Percentiles rank a stretch among this genome's conserved stretches.
Conservation (phyloP, 1,284 basidiomycete species). For the Trichosporon ovoides region DNA sequence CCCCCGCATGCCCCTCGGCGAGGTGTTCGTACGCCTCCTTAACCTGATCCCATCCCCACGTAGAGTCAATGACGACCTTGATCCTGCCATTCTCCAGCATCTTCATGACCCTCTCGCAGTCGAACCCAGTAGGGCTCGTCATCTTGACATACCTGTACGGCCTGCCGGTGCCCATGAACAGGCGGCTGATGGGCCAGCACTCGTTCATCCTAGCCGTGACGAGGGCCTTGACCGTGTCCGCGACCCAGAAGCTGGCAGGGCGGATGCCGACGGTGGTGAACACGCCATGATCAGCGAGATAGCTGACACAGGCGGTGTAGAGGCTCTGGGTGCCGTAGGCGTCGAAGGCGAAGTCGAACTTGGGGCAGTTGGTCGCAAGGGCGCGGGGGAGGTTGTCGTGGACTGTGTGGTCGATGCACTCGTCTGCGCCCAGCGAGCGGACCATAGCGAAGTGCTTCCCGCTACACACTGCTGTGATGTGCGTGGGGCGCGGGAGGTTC, state of each 20-base stretch:
- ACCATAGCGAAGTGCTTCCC: constrained; percentile 54
- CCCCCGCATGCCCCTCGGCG: constrained; percentile 56
- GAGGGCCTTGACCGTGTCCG: constrained; percentile 12
- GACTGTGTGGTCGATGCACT: constrained; percentile 56
- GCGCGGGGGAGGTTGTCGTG: constrained; percentile 42
- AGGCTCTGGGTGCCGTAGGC: constrained; percentile 27
- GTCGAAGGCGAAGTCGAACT: constrained; percentile 17
- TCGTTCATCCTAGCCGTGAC: constrained; percentile 9
- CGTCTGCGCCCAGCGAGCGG: constrained; percentile 51
- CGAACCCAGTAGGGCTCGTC: constrained; percentile 3
- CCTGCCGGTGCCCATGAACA: constrained; percentile 12
- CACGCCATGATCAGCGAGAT: constrained; percentile 3
- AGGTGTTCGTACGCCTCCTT: constrained; percentile 59
- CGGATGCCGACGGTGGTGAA: constrained; percentile 25
- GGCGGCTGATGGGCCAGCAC: constrained; percentile 8
- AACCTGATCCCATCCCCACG: constrained; percentile 56
- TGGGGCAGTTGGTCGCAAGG: neutral
- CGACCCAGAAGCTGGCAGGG: constrained; percentile 5
- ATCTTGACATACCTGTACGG: constrained; percentile 3
- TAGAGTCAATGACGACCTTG: constrained; percentile 22
- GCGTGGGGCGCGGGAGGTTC: constrained; percentile 52
- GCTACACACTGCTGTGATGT: constrained; percentile 58
- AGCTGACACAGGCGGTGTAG: constrained; percentile 23
- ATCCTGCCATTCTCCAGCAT: constrained; percentile 1
- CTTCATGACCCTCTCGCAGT: constrained; percentile 9